Base-by-base conservation (phyloP, 2,329 filamentous ascomycete species). In the Pseudogymnoascus sp. region DNA sequence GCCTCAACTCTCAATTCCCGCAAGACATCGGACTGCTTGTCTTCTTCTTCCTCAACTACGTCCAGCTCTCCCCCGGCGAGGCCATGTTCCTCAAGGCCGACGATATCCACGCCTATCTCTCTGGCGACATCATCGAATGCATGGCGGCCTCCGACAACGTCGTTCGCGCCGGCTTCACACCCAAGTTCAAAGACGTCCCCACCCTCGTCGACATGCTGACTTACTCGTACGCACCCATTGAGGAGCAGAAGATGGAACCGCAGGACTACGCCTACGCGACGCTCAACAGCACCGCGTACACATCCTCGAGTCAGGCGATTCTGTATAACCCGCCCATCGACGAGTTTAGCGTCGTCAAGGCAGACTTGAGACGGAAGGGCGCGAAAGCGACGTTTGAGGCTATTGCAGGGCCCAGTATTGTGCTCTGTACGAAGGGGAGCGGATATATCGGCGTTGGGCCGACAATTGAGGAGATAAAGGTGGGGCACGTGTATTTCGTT, bases 91-190 rank as follows among this genome's bases (percentile, higher is more conserved):
- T 99, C 36, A 91, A 91, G 70, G 94, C 94, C 5, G 93, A 99
- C 71, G 94, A 97, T 71, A 97, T 97, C 70, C 94, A 99, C 74
- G 94, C 94, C 58, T 99, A 99, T 75, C 78, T 95, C 44, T 91
- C 88, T 2, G 91, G 91, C 64, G 93, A 99, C 72, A 96, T 99
- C 68, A 92, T 99, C 73, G 94, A 99, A 77, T 99, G 94, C 80
- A 99, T 99, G 94, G 94, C 94, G 0, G 89, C 91, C 7, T 96
- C 91, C n/a, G 94, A 99, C 81, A 99, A 99, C 68, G 94, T 99
- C 36, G 92, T 99, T 60, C 91, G 94, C 62, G 94, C 94, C 0
- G 94, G 94, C 44, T 94, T 99, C 76, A 99, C 94, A 0, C 94
- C 94, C 62, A 99, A 99, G 74, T 99, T 96, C 83, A 97, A 97